phyloP scores from a whole-genome alignment of 2,329 filamentous ascomycete species.

The Ophiostoma tasmaniense region DNA sequence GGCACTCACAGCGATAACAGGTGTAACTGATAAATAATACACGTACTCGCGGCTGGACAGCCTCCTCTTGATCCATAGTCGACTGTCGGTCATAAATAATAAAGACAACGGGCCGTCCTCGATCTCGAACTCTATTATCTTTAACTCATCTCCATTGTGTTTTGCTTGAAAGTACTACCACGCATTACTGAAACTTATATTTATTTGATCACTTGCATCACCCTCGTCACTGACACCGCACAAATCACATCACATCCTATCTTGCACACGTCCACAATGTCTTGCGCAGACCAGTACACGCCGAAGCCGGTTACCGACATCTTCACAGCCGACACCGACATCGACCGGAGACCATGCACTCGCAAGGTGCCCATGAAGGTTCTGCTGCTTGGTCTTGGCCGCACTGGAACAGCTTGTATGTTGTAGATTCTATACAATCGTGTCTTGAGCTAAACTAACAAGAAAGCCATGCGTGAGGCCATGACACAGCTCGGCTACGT shows the following conservation, averaged over 20 bases:
- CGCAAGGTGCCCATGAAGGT: constrained; percentile 65
- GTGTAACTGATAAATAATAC: not conserved
- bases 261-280: constrained; percentile 2
- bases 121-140: not conserved
- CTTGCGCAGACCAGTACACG: constrained; percentile 15
- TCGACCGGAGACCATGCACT: constrained; percentile 56
- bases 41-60: not conserved
- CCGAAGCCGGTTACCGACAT: constrained; percentile 45
- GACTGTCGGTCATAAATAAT: not conserved
- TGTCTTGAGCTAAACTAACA: not conserved
- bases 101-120: not conserved
- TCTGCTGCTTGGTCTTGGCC: constrained; percentile 58
- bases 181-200: not conserved
- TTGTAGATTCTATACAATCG: not conserved
- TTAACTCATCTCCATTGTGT: not conserved
- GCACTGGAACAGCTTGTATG: constrained; percentile 57
- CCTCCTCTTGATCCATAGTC: not conserved
- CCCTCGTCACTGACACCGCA: not conserved
- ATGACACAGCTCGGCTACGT: constrained; percentile 58
- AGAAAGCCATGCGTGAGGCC: constrained; percentile 49
- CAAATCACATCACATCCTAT: not conserved
- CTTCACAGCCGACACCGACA: constrained; percentile 58
- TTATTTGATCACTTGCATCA: not conserved
- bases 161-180: not conserved
- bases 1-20: not conserved